These are phyloP conservation scores for Podaxis sp. DNA, from an alignment of 768 basidiomycete species.

Conservation along the genomic window DNA sequence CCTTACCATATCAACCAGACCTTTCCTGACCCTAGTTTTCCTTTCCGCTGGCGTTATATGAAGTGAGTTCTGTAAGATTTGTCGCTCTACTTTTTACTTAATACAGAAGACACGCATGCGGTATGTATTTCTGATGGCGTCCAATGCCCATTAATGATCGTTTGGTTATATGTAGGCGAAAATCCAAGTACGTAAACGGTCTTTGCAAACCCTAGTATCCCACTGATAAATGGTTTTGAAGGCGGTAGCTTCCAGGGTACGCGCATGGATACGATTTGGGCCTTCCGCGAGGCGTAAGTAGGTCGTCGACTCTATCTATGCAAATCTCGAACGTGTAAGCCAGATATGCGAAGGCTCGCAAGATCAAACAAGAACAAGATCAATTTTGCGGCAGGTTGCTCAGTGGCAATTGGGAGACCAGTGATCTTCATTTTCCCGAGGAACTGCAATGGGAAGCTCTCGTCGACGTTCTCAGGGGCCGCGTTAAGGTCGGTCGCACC, in stretches of 20 bases:
- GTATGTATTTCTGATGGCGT: slow-evolving; percentile 28
- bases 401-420: slow-evolving; percentile 40
- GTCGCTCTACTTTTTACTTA: neutral
- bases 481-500: slow-evolving; percentile 52
- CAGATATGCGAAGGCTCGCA: slow-evolving; percentile 61
- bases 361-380: slow-evolving; percentile 66
- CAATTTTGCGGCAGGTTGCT: slow-evolving; percentile 53
- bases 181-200: slow-evolving; percentile 41
- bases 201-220: neutral
- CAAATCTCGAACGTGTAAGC: neutral
- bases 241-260: slow-evolving; percentile 37
- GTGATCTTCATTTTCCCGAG: slow-evolving; percentile 53
- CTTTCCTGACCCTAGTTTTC: slow-evolving; percentile 36
- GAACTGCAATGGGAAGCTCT: slow-evolving; percentile 75
- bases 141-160: neutral
- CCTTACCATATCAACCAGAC: slow-evolving; percentile 58
- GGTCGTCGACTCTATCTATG: neutral
- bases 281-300: slow-evolving; percentile 59
- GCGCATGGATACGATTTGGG: slow-evolving; percentile 70
- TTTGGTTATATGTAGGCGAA: slow-evolving; percentile 34
- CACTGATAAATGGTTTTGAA: slow-evolving; percentile 11
- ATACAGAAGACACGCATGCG: slow-evolving; percentile 48
- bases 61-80: slow-evolving; percentile 39
- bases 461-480: slow-evolving; percentile 73
- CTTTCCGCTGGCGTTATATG: slow-evolving; percentile 71